phyloP scores from a whole-genome alignment of 108 stramenopile genomes.

The Seminavis robusta region DNA sequence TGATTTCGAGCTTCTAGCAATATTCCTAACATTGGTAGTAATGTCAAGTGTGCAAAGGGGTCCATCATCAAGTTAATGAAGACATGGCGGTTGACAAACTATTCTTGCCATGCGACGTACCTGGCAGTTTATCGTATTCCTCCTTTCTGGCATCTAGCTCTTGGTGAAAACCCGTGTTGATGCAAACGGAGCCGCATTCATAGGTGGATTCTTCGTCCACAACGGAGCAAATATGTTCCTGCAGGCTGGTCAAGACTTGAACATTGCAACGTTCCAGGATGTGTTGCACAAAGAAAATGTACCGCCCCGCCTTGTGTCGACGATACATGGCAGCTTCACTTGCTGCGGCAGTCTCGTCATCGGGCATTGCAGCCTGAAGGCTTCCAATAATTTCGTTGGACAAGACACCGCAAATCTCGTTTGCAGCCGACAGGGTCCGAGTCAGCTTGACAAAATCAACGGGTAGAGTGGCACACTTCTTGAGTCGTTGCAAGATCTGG shows the following conservation, averaged over 20 bases:
- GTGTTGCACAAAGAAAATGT: constrained; percentile 36
- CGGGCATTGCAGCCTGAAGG: constrained; percentile 6
- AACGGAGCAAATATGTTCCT: constrained; percentile 50
- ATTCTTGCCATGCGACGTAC: too few relatives aligned
- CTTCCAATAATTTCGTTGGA: constrained; percentile 38
- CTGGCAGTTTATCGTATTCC: constrained; percentile 37
- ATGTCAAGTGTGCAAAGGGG: background rate
- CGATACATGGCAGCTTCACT: background rate
- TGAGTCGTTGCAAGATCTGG: constrained; percentile 77
- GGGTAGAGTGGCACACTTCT: constrained; percentile 67
- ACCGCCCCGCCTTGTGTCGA: constrained; percentile 2
- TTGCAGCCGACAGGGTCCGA: constrained; percentile 55
- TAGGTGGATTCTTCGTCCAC: constrained; percentile 72
- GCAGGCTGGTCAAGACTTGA: constrained; percentile 37
- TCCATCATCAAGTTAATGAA: background rate
- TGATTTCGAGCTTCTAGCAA: constrained; percentile 49
- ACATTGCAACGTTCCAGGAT: constrained; percentile 46
- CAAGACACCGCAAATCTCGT: constrained; percentile 48
- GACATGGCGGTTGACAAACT: background rate
- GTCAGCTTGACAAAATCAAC: constrained; percentile 63
- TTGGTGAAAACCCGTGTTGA: constrained; percentile 75
- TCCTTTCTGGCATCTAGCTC: constrained; percentile 81
- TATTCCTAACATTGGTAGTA: constrained; percentile 13
- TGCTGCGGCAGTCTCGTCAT: background rate
- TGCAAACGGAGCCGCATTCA: constrained; percentile 44